Conservation (phyloP, 257 asterid genomes). For the Solanum sejunctum region DNA sequence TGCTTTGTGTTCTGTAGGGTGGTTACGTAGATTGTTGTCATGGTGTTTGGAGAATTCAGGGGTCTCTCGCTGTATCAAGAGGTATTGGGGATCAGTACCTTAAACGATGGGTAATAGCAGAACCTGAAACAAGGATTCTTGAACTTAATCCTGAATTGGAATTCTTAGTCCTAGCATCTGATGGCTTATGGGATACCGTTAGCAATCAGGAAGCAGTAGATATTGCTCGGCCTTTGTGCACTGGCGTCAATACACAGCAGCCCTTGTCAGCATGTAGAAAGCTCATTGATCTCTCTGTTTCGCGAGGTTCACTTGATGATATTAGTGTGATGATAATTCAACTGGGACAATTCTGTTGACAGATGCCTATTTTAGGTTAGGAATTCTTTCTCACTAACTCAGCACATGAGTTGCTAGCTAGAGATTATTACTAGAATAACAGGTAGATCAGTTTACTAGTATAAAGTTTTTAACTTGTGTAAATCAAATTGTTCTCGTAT, state of each 20-base stretch:
- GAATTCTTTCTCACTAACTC: background rate
- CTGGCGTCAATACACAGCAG: conserved; percentile 21
- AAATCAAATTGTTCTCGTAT: background rate
- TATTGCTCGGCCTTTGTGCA: conserved; percentile 33
- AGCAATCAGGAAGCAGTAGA: conserved; percentile 81
- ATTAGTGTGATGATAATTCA: conserved; percentile 58
- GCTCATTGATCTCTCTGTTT: conserved; percentile 56
- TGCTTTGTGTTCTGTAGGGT: conserved; percentile 29
- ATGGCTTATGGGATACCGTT: conserved; percentile 94
- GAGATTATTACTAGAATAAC: background rate
- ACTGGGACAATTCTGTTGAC: conserved; percentile 11
- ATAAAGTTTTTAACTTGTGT: background rate
- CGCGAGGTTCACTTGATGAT: conserved; percentile 72
- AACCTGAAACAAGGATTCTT: conserved; percentile 57
- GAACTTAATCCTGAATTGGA: conserved; percentile 45
- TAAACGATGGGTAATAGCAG: conserved; percentile 74
- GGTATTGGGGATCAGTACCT: conserved; percentile 77
- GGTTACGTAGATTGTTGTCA: conserved; percentile 63
- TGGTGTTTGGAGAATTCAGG: conserved; percentile 74
- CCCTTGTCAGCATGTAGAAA: conserved; percentile 52
- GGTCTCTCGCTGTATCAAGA: conserved; percentile 82
- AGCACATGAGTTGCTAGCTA: background rate
- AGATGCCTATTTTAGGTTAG: background rate
- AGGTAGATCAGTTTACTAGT: background rate
- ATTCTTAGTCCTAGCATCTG: conserved; percentile 82